Evolutionary conservation across 1,284 basidiomycete species (phyloP), one percentile per base, ranked within the genome.

Genomic region (Puccinia novopanici): DNA sequence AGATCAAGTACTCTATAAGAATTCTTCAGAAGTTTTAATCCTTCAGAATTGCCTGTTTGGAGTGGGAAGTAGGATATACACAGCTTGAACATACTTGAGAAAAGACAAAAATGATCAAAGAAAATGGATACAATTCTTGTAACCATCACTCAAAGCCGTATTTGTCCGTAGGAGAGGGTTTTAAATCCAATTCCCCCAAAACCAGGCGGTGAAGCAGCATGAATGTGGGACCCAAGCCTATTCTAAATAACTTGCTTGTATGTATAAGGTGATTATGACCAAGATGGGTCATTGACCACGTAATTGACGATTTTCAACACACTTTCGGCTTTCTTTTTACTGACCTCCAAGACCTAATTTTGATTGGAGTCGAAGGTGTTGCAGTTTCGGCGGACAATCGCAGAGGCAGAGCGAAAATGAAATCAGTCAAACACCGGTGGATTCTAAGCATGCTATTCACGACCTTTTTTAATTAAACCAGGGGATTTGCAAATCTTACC

Each of bases 301-400:
- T 71, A 79, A 22, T 70, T 45, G 13, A 79, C 67, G 42, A 79
- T 70, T 45, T 79, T 79, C 17, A 79, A 40, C 3, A 79, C 30
- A 61, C 48, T 57, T 6, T 40, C 42, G 0, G 76, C 65, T 71
- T 71, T 79, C 54, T 27, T 59, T 57, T 40, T n/a, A n/a, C 76
- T 42, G 27, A 79, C 65, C 27, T 79, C 76, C 22, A 79, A 50
- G 24, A 79, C 76, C 76, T 79, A 55, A 67, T 19, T 61, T 52
- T 3, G n/a, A 63, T 30, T 1, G 12, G 57, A 45, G 22, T 30
- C 2, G 40, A 75, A 24, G 3, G 40, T 24, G 74, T 52, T 30
- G 17, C 34, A 34, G 34, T 37, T 37, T 37, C 3, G 5, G 30
- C 10, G 50, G 17, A 52, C 12, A 61, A 34, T 15, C 3, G 30